Base-by-base conservation (phyloP, 176 grass and related monocot species). In the Poa pratensis region DNA sequence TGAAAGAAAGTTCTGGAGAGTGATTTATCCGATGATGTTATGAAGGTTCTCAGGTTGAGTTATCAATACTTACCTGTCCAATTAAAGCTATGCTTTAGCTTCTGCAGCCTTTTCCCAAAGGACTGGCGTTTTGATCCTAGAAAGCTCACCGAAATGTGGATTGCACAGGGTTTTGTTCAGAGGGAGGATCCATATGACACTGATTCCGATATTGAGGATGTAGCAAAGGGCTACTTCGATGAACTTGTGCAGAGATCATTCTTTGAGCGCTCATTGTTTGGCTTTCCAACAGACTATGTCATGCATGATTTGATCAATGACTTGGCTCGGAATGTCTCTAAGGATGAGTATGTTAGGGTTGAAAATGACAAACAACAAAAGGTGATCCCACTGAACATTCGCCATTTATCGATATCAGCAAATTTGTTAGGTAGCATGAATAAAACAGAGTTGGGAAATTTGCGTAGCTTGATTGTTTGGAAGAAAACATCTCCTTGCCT, bases 301-400 rank as follows among this genome's bases (percentile, higher is more conserved):
- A 89, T 89, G 86, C 92, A 94, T 71, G 92, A 91, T 54, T 69
- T 91, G 69, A 88, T 94, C 50, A 88, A 88, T 84, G 86, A 91
- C 51, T 54, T 94, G 65, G 92, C 89, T 62, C 59, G 48, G 51
- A 67, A 85, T 70, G 86, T 94, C 20, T 86, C 92, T 0, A 86
- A 88, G 65, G 86, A 84, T 37, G 89, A 94, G 18, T 88, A 86
- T 61, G 24, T 48, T 40, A 91, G 89, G 79, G 40, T 91, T 39
- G 84, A 94, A 70, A 84, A 40, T 81, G 69, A 87, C 0, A 77
- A 66, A 7, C 49, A 78, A 18, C 49, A 78, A 27, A 62, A 69
- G 55, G 46, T 52, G 69, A 87, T 94, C 59, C 62, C 83, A 49
- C 18, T 9, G n/a, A 75, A 62, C 57, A 87, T 91, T 45, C 78